Evolutionary conservation across 1,284 basidiomycete genomes (phyloP), one percentile per base, ranked within the genome.

Genomic region (Boletus mariae): DNA sequence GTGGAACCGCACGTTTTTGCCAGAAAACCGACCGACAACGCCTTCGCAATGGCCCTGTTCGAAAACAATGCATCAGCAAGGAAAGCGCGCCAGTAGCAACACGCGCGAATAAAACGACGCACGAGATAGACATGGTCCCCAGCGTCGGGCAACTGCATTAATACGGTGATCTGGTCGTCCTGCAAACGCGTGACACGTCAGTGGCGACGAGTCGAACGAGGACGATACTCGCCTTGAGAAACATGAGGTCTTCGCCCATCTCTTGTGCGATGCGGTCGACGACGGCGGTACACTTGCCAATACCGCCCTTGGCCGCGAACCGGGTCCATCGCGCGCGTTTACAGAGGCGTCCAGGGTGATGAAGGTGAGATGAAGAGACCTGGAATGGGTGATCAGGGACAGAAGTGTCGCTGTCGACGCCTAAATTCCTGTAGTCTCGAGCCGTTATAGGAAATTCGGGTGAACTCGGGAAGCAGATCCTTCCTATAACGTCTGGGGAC

Each of bases 1-100:
- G 59, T 84, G 83, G 61, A 94, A 90, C 17, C 74, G 77, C 11
- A 96, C 91, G 58, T 87, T 75, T 12, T 72, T 64, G 3, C 80
- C 83, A 32, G 79, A 75, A 67, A 96, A 94, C 41, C 85, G 81
- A 13, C 94, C 94, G 2, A 96, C 87, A 44, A 96, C 91, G 48
- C 90, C 93, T 73, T 97, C 94, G 67, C 94, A 97, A 61, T 87
- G 88, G 0, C 90, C 90, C 79, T 90, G 34, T 8, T 12, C 25
- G n/a, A 1, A 20, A 20, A 20, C 20, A 20, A 20, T 5, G 12
- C 1, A 23, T 40, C 17, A 23, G 20, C 38, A 40, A 9, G 15
- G 37, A 15, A 23, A 42, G 5, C 10, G 11, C 5, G 41, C 34
- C 5, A n/a, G 13, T 9, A n/a, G 10, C 11, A 32, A 5, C 12